Evolutionary conservation across 192 early-diverging fungal species (phyloP).

Genomic region (Radiomyces spectabilis): DNA sequence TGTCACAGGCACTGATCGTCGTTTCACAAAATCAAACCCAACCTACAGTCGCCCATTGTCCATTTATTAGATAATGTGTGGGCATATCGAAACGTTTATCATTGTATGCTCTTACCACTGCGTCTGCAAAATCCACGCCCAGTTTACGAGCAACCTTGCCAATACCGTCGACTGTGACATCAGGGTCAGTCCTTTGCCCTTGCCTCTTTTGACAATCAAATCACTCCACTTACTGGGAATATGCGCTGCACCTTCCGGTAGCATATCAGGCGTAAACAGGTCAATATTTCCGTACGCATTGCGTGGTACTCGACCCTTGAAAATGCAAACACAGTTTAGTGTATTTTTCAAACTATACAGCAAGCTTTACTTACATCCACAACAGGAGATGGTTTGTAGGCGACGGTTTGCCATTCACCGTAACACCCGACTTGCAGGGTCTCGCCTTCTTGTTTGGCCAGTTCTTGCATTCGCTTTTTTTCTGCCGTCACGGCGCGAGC

Average conservation of each 20-base stretch:
- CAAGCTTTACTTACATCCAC: slow-evolving; percentile 53
- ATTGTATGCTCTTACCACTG: slow-evolving; percentile 54
- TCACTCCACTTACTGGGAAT: slow-evolving; percentile 48
- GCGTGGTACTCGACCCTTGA: slow-evolving; percentile 69
- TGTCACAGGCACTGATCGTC: slow-evolving; percentile 51
- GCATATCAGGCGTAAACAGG: slow-evolving; percentile 76
- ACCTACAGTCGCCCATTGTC: slow-evolving; percentile 24
- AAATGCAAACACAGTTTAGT: background rate
- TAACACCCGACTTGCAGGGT: slow-evolving; percentile 45
- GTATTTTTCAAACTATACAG: no score
- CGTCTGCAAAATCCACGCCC: slow-evolving; percentile 74
- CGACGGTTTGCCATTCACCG: slow-evolving; percentile 86
- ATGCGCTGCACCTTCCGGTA: slow-evolving; percentile 74
- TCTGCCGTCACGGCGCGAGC: slow-evolving; percentile 36
- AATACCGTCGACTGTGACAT: slow-evolving; percentile 41
- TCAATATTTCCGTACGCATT: slow-evolving; percentile 83
- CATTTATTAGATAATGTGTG: background rate
- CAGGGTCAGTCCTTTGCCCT: background rate
- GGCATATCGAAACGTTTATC: background rate
- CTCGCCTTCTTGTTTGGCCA: slow-evolving; percentile 20
- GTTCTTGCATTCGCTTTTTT: slow-evolving; percentile 29
- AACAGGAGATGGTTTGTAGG: slow-evolving; percentile 53
- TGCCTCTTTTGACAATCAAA: no score
- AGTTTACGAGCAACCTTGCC: slow-evolving; percentile 62
- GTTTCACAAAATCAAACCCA: slow-evolving; percentile 64